These are phyloP conservation scores for Adansonia digitata DNA, from an alignment of 345 rosid species.

Conservation along the genomic window DNA sequence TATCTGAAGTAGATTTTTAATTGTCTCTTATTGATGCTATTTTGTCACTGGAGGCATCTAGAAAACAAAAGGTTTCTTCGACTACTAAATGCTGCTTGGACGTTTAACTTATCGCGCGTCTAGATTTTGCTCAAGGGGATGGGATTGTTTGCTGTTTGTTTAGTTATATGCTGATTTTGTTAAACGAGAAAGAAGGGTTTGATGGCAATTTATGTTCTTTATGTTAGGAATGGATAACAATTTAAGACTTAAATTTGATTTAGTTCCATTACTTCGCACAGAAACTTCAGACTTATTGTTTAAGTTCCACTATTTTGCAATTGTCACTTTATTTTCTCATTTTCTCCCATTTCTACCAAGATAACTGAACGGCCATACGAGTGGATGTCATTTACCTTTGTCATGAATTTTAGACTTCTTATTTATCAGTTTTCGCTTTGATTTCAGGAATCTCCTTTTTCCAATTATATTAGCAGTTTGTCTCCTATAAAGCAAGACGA, in stretches of 20 bases:
- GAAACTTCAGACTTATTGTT: too few species aligned
- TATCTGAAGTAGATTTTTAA: neutral
- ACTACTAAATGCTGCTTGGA: neutral
- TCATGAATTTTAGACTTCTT: neutral
- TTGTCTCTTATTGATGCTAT: neutral
- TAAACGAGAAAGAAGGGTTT: neutral
- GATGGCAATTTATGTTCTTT: neutral
- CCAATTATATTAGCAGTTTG: conserved; percentile 33
- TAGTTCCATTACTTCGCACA: neutral
- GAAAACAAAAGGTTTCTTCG: neutral
- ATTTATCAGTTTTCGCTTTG: conserved; percentile 13
- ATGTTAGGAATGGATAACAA: neutral
- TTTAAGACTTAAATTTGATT: neutral
- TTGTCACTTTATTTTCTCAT: neutral
- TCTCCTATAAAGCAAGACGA: conserved; percentile 37
- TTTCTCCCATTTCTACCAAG: neutral
- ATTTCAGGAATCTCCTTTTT: conserved; percentile 45
- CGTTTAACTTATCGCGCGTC: neutral
- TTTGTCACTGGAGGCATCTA: neutral
- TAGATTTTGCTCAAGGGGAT: neutral
- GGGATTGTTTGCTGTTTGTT: neutral
- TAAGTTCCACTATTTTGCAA: too few species aligned
- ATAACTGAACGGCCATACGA: neutral
- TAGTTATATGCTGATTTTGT: neutral
- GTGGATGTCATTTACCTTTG: neutral